phyloP scores from a whole-genome alignment of 1,284 basidiomycete species.

The Heterobasidion parviporum region DNA sequence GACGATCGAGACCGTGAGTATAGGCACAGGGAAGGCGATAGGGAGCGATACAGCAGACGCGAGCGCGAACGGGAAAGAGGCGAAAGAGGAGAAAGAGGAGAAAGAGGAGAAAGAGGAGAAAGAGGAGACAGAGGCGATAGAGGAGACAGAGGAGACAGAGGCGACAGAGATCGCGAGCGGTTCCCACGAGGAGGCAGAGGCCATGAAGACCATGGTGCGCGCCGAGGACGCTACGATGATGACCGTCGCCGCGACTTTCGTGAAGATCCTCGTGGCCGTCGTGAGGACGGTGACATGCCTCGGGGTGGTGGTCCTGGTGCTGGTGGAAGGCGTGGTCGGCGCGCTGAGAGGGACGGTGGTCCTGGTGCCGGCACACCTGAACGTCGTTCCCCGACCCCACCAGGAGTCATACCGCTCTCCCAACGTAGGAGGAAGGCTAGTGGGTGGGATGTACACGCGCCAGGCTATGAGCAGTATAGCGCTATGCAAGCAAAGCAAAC shows the following conservation, averaged over 20 bases:
- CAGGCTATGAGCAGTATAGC: slow-evolving; percentile 91
- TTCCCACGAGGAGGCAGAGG: slow-evolving; percentile 22
- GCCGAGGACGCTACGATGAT: slow-evolving; percentile 36
- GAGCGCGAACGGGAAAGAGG: slow-evolving; percentile 37
- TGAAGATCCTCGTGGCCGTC: slow-evolving; percentile 35
- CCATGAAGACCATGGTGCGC: slow-evolving; percentile 33
- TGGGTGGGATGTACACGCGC: slow-evolving; percentile 94
- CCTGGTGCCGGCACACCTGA: slow-evolving; percentile 43
- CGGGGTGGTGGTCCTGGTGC: slow-evolving; percentile 28
- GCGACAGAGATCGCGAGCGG: slow-evolving; percentile 21
- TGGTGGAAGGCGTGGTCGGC: slow-evolving; percentile 21
- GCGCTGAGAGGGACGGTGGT: slow-evolving; percentile 24
- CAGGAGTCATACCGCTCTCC: slow-evolving; percentile 74
- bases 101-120: slow-evolving; percentile 20
- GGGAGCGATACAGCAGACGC: slow-evolving; percentile 26
- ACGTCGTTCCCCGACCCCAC: slow-evolving; percentile 85
- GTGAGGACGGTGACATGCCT: slow-evolving; percentile 13
- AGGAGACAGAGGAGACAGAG: slow-evolving; percentile 13
- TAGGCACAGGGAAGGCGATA: slow-evolving; percentile 36
- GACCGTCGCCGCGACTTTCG: slow-evolving; percentile 26
- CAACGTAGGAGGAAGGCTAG: slow-evolving; percentile 83
- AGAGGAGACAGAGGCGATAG: slow-evolving; percentile 6
- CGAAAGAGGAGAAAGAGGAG: slow-evolving; percentile 15
- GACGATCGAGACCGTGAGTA: slow-evolving; percentile 34
- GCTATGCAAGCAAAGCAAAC: slow-evolving; percentile 97